A percentile compares a stretch with the other conserved stretches of the same genome.
These are phyloP conservation scores for Plasmodium inui DNA, from an alignment of 169 alveolate genomes.

Conservation along the genomic window DNA sequence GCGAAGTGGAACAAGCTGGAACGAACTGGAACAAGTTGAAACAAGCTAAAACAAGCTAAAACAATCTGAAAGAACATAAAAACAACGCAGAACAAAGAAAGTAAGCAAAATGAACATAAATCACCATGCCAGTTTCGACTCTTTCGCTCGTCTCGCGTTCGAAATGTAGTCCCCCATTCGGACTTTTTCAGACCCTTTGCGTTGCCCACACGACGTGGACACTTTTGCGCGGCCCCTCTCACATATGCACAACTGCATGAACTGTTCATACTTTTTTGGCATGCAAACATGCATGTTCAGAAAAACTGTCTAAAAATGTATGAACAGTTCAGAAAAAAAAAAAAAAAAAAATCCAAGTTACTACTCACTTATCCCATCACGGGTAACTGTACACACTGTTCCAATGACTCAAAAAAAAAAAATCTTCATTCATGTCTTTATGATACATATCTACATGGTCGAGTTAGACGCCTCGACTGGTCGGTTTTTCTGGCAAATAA, in stretches of 20 bases:
- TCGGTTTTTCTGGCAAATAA: background rate
- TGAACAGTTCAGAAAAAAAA: slow-evolving; percentile 45
- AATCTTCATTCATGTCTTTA: background rate
- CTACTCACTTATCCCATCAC: background rate
- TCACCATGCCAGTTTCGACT: background rate
- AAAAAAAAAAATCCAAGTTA: background rate
- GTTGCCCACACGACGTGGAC: background rate
- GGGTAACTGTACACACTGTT: background rate
- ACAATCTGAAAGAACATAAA: background rate
- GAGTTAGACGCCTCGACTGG: background rate
- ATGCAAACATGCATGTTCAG: slow-evolving; percentile 49
- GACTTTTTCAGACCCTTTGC: background rate
- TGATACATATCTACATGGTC: background rate
- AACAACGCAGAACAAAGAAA: background rate
- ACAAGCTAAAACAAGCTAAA: no score
- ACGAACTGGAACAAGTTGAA: background rate
- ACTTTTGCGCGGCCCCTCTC: background rate
- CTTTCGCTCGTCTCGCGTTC: background rate
- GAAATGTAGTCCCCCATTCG: background rate
- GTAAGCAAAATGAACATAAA: background rate
- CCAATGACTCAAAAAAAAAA: background rate
- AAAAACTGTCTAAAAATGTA: slow-evolving; percentile 51
- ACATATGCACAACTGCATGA: background rate
- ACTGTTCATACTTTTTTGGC: slow-evolving; percentile 1
- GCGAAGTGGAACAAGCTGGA: background rate